Conservation (phyloP, 345 rosid genomes). For the Anastatica hierochuntica region DNA sequence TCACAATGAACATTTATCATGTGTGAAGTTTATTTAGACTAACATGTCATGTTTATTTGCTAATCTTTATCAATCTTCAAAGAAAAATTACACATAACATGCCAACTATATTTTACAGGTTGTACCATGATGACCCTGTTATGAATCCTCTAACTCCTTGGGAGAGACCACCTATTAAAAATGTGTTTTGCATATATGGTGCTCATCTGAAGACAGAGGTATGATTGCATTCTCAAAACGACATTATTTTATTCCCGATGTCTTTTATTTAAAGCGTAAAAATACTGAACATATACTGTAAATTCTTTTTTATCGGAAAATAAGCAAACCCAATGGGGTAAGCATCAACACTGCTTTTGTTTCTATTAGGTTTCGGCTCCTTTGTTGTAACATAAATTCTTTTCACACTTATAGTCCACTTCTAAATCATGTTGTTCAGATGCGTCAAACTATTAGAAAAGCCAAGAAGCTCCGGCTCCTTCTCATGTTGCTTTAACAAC, state of each 20-base stretch:
- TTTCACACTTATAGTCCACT: conserved; percentile 36
- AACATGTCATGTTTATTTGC: no score
- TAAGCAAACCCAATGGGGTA: no score
- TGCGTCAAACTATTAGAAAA: conserved; percentile 54
- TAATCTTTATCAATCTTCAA: no score
- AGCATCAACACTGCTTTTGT: conserved; percentile 50
- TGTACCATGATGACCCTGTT: conserved; percentile 79
- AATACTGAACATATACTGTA: conserved; percentile 18
- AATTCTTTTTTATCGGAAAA: no score
- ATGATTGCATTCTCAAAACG: conserved; percentile 19
- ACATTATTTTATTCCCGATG: neutral
- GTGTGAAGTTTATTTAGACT: neutral
- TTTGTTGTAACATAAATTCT: conserved; percentile 74
- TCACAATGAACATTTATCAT: neutral
- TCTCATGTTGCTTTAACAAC: conserved; percentile 91
- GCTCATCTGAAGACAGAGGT: conserved; percentile 88
- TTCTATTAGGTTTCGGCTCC: conserved; percentile 60
- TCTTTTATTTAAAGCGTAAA: neutral
- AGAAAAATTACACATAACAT: no score
- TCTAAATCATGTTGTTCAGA: conserved; percentile 58
- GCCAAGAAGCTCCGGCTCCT: conserved; percentile 30
- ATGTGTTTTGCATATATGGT: conserved; percentile 93
- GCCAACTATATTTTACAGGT: conserved; percentile 45
- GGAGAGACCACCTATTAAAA: conserved; percentile 97
- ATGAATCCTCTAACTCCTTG: conserved; percentile 93